Conservation (phyloP, 108 stramenopile species). For the Nitzschia palea region DNA sequence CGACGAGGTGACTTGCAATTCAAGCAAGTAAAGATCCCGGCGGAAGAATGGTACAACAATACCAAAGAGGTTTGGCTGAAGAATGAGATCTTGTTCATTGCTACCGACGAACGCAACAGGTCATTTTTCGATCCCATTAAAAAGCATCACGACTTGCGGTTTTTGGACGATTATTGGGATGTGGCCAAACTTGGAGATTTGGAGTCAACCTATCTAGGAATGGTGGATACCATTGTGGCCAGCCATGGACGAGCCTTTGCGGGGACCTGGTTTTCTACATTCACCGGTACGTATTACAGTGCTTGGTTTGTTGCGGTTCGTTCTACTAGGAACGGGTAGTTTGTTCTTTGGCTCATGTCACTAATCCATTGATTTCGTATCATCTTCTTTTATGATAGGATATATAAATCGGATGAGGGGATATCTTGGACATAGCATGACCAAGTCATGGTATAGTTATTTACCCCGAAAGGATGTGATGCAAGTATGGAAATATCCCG, state of each 20-base stretch:
- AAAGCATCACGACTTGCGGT: constrained; percentile 63
- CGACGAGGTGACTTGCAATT: constrained; percentile 80
- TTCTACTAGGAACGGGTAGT: background rate
- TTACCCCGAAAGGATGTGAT: constrained; percentile 52
- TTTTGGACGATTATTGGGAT: constrained; percentile 73
- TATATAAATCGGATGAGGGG: constrained; percentile 83
- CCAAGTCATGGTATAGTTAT: constrained; percentile 56
- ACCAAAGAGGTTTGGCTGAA: constrained; percentile 58
- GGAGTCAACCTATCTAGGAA: constrained; percentile 67
- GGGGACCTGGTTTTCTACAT: constrained; percentile 92
- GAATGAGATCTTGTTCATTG: constrained; percentile 63
- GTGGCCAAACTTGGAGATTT: constrained; percentile 44
- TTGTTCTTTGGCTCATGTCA: background rate
- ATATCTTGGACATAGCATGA: constrained; percentile 71
- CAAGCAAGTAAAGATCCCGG: constrained; percentile 58
- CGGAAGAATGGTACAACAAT: constrained; percentile 65
- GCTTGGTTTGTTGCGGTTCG: no score
- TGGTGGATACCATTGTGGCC: constrained; percentile 86
- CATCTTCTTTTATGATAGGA: constrained; percentile 26
- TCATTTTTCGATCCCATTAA: constrained; percentile 73
- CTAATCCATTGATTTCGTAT: background rate
- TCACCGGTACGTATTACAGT: constrained; percentile 53
- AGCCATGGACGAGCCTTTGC: constrained; percentile 75
- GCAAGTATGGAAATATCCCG: constrained; percentile 51
- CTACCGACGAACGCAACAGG: constrained; percentile 83